Evolutionary conservation across 75 land plant genomes (phyloP), one percentile per base, ranked within the genome.

Genomic region (Pinus albicaulis): DNA sequence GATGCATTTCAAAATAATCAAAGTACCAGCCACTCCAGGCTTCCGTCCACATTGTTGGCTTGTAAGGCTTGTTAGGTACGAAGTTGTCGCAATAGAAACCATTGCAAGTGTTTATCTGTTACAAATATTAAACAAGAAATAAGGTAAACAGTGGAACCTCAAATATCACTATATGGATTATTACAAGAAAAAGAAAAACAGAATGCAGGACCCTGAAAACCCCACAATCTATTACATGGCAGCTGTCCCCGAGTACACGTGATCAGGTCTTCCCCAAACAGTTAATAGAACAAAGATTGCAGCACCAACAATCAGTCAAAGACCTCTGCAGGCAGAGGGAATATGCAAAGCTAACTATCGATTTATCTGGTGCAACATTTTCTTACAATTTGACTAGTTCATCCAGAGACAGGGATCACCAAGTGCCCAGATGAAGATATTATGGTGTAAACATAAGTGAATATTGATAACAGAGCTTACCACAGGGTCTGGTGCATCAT

Each of bases 21-120:
- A 11, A 48, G 52, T 48, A 94, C 98, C 98, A 94, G 75, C 93
- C 95, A 79, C 86, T 91, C 96, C 93, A 93, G 60, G 86, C 87
- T 80, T 93, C 93, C 12, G 95, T 94, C 98, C 95, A 94, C 79
- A 94, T 92, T 53, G 86, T 83, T 14, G 98, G 98, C 80, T 94
- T 94, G 19, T 86, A 74, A 26, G 81, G 76, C 53, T 82, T 82
- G 82, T 92, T 94, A 16, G 98, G 95, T 38, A 83, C 82, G 79
- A 86, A 93, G 59, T 85, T 86, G 62, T 92, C 95, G 62, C 95
- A 90, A 57, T 92, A 94, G 82, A 92, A 94, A 25, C 95, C 95
- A 78, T 93, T 92, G 86, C 95, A 94, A 22, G 98, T 80, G 70
- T 94, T 90, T 48, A 94, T 94, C 96, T 93, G 90, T 76, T 16